Evolutionary conservation across 176 grass and related monocot genomes (phyloP), one percentile per base, ranked within the genome.

Genomic region (Melocanna baccifera): DNA sequence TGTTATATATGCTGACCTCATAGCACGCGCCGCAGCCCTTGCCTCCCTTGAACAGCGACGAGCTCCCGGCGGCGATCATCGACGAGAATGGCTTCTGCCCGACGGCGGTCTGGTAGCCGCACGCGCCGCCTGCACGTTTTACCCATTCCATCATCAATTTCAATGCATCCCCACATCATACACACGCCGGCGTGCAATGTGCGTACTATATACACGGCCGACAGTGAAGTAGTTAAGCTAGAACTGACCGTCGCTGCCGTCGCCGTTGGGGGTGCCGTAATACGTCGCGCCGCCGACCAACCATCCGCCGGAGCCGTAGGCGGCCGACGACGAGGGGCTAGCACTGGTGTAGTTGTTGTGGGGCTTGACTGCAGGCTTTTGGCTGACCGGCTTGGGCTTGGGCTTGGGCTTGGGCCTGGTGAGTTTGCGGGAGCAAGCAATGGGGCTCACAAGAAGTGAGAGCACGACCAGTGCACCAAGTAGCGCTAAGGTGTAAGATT

Each of bases 11-110:
- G 7, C 67, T 79, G 51, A 98, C 95, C 92, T 90, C 89, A 71
- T 94, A 95, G 80, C 96, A 98, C 8, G 96, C 89, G 48, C 96
- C 96, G 28, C 96, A 98, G 3, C 96, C 93, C 76, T 86, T 90
- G 72, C 93, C 96, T 8, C 48, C 80, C 69, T 89, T 92, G 87
- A 83, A 98, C 69, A 98, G 37, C 23, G 91, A 87, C 26, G 96
- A 91, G 26, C 83, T 92, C 11, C 85, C 96, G 20, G 93, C 79
- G 48, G 96, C 18, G 71, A 93, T 87, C 87, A 98, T 86, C 46
- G 96, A 93, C 65, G 81, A 87, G 86, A 92, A 90, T 0, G 96
- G 96, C 12, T 68, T 52, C 11, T 47, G 74, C 15, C 86, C 90
- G 1, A 97, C 89, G 28, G 91, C 93, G 52, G 56, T 82, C 39